A percentile compares a stretch with the other conserved stretches of the same genome.
phyloP scores from a whole-genome alignment of 306 rosid species.

The Fagus crenata region DNA sequence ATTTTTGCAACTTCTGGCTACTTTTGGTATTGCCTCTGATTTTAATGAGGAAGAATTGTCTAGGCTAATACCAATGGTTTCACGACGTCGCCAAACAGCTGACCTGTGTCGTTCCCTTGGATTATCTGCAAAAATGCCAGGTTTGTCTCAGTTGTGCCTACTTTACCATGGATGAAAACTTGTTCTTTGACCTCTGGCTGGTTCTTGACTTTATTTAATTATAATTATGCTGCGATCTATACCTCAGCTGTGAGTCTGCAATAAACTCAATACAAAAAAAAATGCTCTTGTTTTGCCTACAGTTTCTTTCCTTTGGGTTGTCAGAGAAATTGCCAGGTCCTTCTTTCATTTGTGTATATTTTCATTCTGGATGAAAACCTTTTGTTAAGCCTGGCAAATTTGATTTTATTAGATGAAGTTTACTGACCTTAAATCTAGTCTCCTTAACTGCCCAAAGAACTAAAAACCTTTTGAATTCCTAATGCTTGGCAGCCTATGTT shows the following conservation, averaged over 20 bases:
- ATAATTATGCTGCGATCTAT: not conserved
- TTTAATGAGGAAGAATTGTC: constrained; percentile 74
- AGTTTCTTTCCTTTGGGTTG: not conserved
- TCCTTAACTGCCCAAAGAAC: not conserved
- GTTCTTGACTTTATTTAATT: not conserved
- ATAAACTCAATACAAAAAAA: too few species aligned
- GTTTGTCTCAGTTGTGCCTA: constrained; percentile 43
- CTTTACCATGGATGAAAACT: constrained; percentile 8
- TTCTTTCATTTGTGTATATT: not conserved
- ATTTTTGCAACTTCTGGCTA: constrained; percentile 89
- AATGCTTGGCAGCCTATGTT: not conserved
- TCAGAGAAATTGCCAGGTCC: not conserved
- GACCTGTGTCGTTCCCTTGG: constrained; percentile 97
- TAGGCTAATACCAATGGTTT: constrained; percentile 87
- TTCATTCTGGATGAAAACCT: not conserved
- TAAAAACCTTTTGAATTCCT: not conserved
- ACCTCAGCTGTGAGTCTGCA: not conserved
- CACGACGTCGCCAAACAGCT: constrained; percentile 97
- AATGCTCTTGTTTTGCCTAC: not conserved
- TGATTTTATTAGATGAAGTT: not conserved
- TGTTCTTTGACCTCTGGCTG: not conserved
- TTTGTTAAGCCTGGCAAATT: not conserved
- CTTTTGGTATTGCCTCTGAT: constrained; percentile 81
- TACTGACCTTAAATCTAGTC: not conserved
- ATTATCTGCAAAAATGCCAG: constrained; percentile 90